A percentile compares a stretch with the other conserved stretches of the same genome.
These are phyloP conservation scores for Malassezia globosa DNA, from an alignment of 1,284 basidiomycete species.

Conservation along the genomic window DNA sequence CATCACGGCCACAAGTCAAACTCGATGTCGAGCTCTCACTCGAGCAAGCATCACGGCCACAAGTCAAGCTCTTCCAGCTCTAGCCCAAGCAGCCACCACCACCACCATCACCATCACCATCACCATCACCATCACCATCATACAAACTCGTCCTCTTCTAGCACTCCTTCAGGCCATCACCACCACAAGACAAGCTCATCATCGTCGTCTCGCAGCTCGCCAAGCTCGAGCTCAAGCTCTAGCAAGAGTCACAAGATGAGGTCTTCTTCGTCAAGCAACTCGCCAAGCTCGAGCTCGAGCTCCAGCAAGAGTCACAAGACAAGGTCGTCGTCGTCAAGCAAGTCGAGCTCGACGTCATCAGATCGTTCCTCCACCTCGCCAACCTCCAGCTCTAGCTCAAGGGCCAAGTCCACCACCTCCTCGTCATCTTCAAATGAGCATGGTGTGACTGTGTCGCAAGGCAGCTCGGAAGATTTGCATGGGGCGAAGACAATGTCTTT, in stretches of 20 bases:
- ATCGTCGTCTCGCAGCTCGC: background rate
- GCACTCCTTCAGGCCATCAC: too few relatives aligned
- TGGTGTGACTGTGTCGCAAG: slow-evolving; percentile 9
- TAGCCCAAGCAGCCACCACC: too few relatives aligned
- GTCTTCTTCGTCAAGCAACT: background rate
- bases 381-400: background rate
- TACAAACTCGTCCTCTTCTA: too few relatives aligned
- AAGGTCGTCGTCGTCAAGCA: background rate
- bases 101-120: too few relatives aligned
- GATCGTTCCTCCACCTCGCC: background rate
- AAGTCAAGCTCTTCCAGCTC: too few relatives aligned
- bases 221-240: background rate
- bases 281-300: background rate
- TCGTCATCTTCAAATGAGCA: background rate
- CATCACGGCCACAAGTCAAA: too few relatives aligned
- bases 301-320: background rate
- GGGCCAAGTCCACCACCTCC: background rate
- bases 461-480: slow-evolving; percentile 6
- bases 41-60: too few relatives aligned
- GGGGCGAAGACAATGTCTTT: slow-evolving; percentile 1
- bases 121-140: too few relatives aligned
- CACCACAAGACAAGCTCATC: background rate
- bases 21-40: too few relatives aligned
- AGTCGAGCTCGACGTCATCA: too few relatives aligned
- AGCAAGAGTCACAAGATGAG: background rate